Evolutionary conservation across 2,329 filamentous ascomycete species (phyloP).

Genomic region (Fusarium denticulatum): DNA sequence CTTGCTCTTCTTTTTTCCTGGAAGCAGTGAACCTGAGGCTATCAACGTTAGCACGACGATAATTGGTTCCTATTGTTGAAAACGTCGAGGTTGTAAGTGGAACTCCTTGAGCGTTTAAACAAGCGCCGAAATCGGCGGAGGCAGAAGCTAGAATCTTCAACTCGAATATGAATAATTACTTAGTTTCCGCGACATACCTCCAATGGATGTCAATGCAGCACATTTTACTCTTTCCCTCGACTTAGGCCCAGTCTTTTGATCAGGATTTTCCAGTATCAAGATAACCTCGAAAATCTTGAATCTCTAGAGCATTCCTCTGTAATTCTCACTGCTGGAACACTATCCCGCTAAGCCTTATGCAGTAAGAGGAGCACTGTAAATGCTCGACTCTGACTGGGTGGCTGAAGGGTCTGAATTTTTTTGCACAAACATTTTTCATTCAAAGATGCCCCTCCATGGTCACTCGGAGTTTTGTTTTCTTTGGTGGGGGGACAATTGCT

Average conservation of each 20-base stretch:
- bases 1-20: not conserved
- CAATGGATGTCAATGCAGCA: not conserved
- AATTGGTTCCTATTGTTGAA: not conserved
- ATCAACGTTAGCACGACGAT: not conserved
- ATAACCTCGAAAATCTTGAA: not conserved
- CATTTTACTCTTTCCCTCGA: not conserved
- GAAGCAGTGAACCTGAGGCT: not conserved
- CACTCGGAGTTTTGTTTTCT: conserved; percentile 25
- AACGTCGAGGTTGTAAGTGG: conserved; percentile 3
- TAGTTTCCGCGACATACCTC: too few relatives aligned
- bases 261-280: not conserved
- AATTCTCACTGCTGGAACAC: not conserved
- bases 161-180: not conserved
- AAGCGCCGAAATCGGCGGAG: conserved; percentile 15
- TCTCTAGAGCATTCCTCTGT: not conserved
- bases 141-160: not conserved
- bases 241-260: not conserved
- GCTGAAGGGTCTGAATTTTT: conserved; percentile 37
- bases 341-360: conserved; percentile 40
- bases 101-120: conserved; percentile 3
- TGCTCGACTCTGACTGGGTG: conserved; percentile 29
- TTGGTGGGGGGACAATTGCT: conserved; percentile 31
- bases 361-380: conserved; percentile 47
- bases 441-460: conserved; percentile 40
- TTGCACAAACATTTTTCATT: conserved; percentile 36